These are phyloP conservation scores for Ormosia emarginata DNA, from an alignment of 306 rosid species.

Conservation along the genomic window DNA sequence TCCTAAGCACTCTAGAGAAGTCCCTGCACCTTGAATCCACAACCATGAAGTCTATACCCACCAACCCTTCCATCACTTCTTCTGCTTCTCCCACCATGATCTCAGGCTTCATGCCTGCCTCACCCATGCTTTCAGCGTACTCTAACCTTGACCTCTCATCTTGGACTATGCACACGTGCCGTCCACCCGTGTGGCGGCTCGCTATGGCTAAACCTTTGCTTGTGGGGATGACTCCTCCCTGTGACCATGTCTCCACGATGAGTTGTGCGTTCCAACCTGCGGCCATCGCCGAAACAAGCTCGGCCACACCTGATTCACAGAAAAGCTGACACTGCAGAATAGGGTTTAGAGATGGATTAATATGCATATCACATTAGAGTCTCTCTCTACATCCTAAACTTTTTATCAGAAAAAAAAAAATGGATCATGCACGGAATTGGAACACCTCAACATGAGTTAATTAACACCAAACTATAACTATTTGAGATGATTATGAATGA, in stretches of 20 bases:
- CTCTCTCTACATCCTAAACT: neutral
- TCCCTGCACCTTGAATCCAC: slow-evolving; percentile 58
- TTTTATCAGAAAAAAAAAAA: no score
- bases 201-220: slow-evolving; percentile 79
- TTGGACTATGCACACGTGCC: slow-evolving; percentile 81
- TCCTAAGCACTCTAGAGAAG: slow-evolving; percentile 34
- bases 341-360: neutral
- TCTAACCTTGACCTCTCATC: slow-evolving; percentile 60
- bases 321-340: slow-evolving; percentile 49
- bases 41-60: slow-evolving; percentile 77
- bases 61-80: slow-evolving; percentile 47
- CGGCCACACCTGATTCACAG: slow-evolving; percentile 71
- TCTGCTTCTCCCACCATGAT: slow-evolving; percentile 69
- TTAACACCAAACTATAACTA: neutral
- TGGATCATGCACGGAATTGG: neutral
- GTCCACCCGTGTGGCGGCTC: slow-evolving; percentile 55
- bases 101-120: slow-evolving; percentile 38
- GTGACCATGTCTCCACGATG: slow-evolving; percentile 84
- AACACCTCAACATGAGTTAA: neutral
- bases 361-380: neutral
- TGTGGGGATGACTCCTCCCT: slow-evolving; percentile 56
- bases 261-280: slow-evolving; percentile 89
- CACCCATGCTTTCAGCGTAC: slow-evolving; percentile 37
- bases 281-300: slow-evolving; percentile 86
- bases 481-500: neutral